A percentile compares a stretch with the other conserved stretches of the same genome.
Evolutionary conservation across 2,329 filamentous ascomycete species (phyloP).

Genomic region (Endothia cerciana): DNA sequence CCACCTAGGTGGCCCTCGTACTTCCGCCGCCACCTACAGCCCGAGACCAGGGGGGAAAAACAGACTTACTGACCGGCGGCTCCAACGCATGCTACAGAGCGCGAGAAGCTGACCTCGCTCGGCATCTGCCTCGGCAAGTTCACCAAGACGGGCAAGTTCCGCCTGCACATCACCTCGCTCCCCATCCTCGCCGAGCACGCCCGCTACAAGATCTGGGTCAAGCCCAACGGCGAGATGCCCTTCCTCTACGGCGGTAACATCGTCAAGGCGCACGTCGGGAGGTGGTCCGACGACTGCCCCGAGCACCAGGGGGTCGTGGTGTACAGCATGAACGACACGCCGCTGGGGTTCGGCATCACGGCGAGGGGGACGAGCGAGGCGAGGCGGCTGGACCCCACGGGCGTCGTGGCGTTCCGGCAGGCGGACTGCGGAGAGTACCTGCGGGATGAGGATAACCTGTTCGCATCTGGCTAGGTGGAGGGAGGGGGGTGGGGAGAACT

Average conservation of each 20-base stretch:
- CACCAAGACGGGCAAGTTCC: conserved; percentile 95
- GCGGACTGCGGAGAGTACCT: conserved; percentile 95
- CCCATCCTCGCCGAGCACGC: conserved; percentile 89
- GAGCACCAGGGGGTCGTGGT: conserved; percentile 93
- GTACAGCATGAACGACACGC: conserved; percentile 88
- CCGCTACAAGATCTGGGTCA: conserved; percentile 96
- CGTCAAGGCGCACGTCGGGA: conserved; percentile 70
- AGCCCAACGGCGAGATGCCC: conserved; percentile 95
- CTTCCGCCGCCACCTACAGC: no score
- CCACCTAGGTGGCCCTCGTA: no score
- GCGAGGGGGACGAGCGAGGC: conserved; percentile 86
- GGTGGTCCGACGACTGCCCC: conserved; percentile 89
- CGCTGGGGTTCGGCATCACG: conserved; percentile 91
- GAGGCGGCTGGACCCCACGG: conserved; percentile 84
- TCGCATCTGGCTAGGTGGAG: conserved; percentile 53
- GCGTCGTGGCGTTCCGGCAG: conserved; percentile 86
- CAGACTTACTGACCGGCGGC: neutral
- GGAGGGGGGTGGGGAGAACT: neutral
- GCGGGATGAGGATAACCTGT: conserved; percentile 75
- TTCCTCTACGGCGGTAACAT: conserved; percentile 93
- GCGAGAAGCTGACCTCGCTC: conserved; percentile 26
- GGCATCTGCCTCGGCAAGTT: conserved; percentile 68
- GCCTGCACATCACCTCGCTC: conserved; percentile 86
- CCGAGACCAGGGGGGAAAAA: neutral
- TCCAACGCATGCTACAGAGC: conserved; percentile 11